Base-by-base conservation (phyloP, 805 yeast genomes). In the Pichia californica region DNA sequence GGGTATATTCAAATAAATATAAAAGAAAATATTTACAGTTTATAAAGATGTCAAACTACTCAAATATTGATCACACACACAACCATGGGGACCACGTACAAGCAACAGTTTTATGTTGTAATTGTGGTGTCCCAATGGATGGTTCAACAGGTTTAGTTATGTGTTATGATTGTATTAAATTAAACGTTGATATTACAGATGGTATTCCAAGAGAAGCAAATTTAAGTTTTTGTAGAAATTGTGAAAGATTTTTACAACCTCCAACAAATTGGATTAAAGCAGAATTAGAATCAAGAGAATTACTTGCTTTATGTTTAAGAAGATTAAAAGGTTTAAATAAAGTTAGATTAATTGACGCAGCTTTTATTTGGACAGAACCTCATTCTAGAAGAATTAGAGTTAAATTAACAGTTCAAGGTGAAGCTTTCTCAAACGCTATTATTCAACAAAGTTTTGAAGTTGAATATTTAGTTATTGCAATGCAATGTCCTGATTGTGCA, bases 401-500 rank as follows among this genome's bases (percentile, higher is more conserved):
- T 50, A 88, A 89, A 58, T 67, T 93, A 43, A 88, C 97, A 0
- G 96, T 93, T 26, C 98, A 91, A 66, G 97, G 97, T 52, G 99
- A 93, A 63, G 97, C 96, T 20, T 81, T 88, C 77, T 73, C 82
- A 25, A 88, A 87, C 58, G 87, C 96, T 21, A 84, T 91, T 51
- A 79, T 93, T 28, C 97, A 94, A 61, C 99, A 93, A 67, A 77
- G 84, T 21, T 88, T 91, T 61, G 97, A 87, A 64, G 97, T 89
- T 13, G 98, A 91, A 59, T 93, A 83, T 61, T 79, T 86, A 15
- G 99, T 91, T 43, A 73, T 85, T 49, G 95, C 98, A 16, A 86
- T 85, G 85, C 99, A 93, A 71, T 93, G 99, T 73, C 83, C 96
- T 3, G 98, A 91, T 68, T 93, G 99, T 79, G 99, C 98, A 43